A percentile compares a stretch with the other conserved stretches of the same genome.
These are phyloP conservation scores for Nasturtium officinale DNA, from an alignment of 345 rosid species.

Conservation along the genomic window DNA sequence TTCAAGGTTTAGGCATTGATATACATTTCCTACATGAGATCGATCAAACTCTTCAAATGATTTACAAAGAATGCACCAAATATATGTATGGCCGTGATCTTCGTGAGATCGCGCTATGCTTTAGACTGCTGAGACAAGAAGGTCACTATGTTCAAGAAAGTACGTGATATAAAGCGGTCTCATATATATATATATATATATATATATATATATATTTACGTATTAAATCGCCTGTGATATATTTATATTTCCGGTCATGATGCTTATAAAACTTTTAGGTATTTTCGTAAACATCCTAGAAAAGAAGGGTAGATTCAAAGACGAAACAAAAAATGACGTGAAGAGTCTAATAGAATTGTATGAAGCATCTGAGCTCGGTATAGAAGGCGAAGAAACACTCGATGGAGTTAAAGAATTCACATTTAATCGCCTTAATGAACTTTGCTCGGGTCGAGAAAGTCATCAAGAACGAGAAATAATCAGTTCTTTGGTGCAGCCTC, in stretches of 20 bases:
- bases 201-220: no score
- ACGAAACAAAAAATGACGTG: slow-evolving; percentile 29
- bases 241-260: not conserved
- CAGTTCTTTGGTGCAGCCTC: slow-evolving; percentile 43
- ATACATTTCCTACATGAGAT: slow-evolving; percentile 47
- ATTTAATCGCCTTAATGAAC: slow-evolving; percentile 31
- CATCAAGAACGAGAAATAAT: slow-evolving; percentile 30
- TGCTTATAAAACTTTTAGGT: slow-evolving; percentile 36
- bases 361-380: slow-evolving; percentile 60
- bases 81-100: slow-evolving; percentile 29
- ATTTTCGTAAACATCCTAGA: slow-evolving; percentile 42
- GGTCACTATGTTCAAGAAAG: slow-evolving; percentile 46
- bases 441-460: not conserved
- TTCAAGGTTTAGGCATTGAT: slow-evolving; percentile 49
- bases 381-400: slow-evolving; percentile 54
- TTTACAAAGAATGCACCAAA: slow-evolving; percentile 2
- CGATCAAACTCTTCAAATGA: slow-evolving; percentile 38
- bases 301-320: slow-evolving; percentile 35
- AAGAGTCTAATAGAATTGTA: slow-evolving; percentile 48
- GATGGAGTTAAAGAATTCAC: slow-evolving; percentile 44
- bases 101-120: slow-evolving; percentile 44
- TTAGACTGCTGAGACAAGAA: slow-evolving; percentile 49
- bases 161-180: not conserved
- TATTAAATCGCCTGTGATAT: not conserved
- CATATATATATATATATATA: not conserved